Conservation (phyloP, 1,139 yeast species). For the Taphrina flavorubra region DNA sequence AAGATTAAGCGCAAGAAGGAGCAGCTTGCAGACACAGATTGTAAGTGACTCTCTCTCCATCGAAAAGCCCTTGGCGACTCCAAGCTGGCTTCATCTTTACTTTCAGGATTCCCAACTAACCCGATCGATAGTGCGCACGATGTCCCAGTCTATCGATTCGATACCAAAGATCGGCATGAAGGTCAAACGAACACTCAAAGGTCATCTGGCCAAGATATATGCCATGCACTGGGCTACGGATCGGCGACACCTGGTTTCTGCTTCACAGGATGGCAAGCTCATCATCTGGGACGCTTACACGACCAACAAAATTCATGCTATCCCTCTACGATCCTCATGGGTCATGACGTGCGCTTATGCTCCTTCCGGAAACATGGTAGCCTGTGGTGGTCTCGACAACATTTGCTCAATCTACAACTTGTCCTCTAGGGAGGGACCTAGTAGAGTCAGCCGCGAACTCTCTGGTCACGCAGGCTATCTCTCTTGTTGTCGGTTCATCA, state of each 20-base stretch:
- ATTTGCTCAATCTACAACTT: conserved; percentile 72
- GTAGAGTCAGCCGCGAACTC: conserved; percentile 46
- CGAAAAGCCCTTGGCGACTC: background rate
- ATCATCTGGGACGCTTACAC: conserved; percentile 81
- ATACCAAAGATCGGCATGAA: conserved; percentile 44
- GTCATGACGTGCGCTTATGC: conserved; percentile 76
- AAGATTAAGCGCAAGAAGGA: conserved; percentile 46
- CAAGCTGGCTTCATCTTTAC: too few relatives aligned
- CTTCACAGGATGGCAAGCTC: conserved; percentile 86
- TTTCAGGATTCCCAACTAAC: background rate
- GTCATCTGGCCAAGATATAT: conserved; percentile 77
- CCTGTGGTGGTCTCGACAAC: conserved; percentile 85
- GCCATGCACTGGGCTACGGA: conserved; percentile 72
- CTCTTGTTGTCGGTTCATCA: conserved; percentile 71
- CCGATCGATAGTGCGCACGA: conserved; percentile 32
- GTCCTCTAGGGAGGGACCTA: conserved; percentile 44
- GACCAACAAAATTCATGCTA: conserved; percentile 73
- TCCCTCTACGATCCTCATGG: conserved; percentile 67
- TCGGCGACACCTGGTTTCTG: conserved; percentile 66
- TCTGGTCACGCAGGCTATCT: conserved; percentile 81
- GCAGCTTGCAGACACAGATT: conserved; percentile 45
- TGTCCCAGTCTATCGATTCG: conserved; percentile 43
- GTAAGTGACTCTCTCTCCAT: conserved; percentile 39
- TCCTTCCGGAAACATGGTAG: conserved; percentile 68
- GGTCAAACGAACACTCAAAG: conserved; percentile 54